Evolutionary conservation across 2,329 filamentous ascomycete species (phyloP), one percentile per base, ranked within the genome.

Genomic region (Passalora sequoiae): DNA sequence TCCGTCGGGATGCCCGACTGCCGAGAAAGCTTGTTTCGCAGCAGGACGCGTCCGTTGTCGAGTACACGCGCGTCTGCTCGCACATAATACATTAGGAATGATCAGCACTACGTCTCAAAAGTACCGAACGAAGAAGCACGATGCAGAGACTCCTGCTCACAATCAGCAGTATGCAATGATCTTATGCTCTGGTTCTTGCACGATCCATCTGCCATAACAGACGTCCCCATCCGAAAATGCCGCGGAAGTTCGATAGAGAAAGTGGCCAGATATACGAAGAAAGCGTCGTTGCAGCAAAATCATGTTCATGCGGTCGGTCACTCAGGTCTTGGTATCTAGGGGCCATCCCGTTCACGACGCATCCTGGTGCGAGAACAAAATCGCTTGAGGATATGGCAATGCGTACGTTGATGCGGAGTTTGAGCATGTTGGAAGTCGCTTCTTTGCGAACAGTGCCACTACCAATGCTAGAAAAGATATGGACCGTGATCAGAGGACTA

Each of bases 191-290:
- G n/a, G n/a, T n/a, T n/a, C n/a, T n/a, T n/a, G n/a, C n/a, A n/a
- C n/a, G n/a, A n/a, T n/a, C n/a, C n/a, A n/a, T n/a, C n/a, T n/a
- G n/a, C n/a, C n/a, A n/a, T n/a, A n/a, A n/a, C n/a, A n/a, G n/a
- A n/a, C n/a, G n/a, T n/a, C n/a, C n/a, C n/a, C n/a, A n/a, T n/a
- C n/a, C n/a, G n/a, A n/a, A n/a, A n/a, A 52, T 52, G 49, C 37
- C 39, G 6, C n/a, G n/a, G n/a, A n/a, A n/a, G n/a, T 45, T 38
- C 43, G 49, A 50, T 16, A 15, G n/a, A 21, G 47, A 44, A 6
- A 52, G 40, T 21, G 53, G 53, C 4, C 43, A 50, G 28, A 47
- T 54, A 12, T 56, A 46, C 39, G 17, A 25, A 8, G 53, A 54
- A 31, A 43, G 9, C 4, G 22, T 47, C 16, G 20, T 47, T 17